phyloP scores from a whole-genome alignment of 805 yeast genomes.

The Candida sphagnicola region DNA sequence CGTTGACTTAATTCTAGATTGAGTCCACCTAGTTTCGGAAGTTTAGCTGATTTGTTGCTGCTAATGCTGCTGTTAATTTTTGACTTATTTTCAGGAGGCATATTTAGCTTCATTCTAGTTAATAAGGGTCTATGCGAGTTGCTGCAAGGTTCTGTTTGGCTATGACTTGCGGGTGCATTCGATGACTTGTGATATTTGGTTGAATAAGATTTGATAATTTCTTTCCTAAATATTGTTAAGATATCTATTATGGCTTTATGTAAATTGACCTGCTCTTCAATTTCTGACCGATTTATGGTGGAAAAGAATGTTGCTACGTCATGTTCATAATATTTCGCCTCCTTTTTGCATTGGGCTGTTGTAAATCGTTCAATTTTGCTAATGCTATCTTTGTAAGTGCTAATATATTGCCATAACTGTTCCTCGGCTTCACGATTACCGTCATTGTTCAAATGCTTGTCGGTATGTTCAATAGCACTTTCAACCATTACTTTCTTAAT shows the following conservation, averaged over 20 bases:
- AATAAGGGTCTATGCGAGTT: neutral
- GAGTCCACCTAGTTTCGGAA: slow-evolving; percentile 11
- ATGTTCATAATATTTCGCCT: too few species aligned
- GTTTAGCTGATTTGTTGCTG: neutral
- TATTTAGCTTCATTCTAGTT: neutral
- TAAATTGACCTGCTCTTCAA: slow-evolving; percentile 1
- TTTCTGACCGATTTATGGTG: too few species aligned
- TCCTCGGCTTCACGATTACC: too few species aligned
- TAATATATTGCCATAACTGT: too few species aligned
- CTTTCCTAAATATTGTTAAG: neutral
- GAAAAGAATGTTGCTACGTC: too few species aligned
- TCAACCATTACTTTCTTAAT: too few species aligned
- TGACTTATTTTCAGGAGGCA: neutral
- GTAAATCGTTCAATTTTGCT: neutral
- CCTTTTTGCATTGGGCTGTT: neutral
- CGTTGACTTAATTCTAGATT: slow-evolving; percentile 15
- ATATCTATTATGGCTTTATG: neutral
- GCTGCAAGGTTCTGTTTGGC: neutral
- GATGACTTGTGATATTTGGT: too few species aligned
- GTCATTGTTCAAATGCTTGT: too few species aligned
- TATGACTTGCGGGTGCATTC: neutral
- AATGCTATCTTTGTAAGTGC: too few species aligned
- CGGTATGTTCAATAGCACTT: too few species aligned
- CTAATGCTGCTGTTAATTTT: too few species aligned
- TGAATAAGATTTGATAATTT: neutral